A percentile compares a stretch with the other conserved stretches of the same genome.
These are phyloP conservation scores for Microthlaspi erraticum DNA, from an alignment of 345 rosid genomes.

Conservation along the genomic window DNA sequence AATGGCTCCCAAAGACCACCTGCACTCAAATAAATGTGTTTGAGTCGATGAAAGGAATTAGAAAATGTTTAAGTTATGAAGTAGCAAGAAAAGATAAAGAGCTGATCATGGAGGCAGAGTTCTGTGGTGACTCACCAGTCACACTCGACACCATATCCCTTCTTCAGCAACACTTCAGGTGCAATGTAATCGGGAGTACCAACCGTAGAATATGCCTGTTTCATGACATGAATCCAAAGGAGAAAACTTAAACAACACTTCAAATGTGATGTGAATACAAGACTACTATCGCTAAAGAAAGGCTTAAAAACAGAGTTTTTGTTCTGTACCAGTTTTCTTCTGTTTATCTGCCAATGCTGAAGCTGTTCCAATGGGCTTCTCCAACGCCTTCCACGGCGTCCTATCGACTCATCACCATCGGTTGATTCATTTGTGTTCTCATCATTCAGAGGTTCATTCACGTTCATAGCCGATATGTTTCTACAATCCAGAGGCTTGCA, in stretches of 20 bases:
- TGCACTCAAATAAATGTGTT: constrained; percentile 42
- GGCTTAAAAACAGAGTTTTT: constrained; percentile 23
- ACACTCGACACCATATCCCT: constrained; percentile 94
- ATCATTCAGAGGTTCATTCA: constrained; percentile 74
- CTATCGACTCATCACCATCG: constrained; percentile 64
- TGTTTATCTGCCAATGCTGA: constrained; percentile 89
- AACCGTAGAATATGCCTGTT: constrained; percentile 89
- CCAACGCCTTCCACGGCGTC: constrained; percentile 72
- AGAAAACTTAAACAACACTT: not conserved
- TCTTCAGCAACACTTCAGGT: constrained; percentile 90
- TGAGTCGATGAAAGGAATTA: not conserved
- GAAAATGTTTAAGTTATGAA: not conserved
- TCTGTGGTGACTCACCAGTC: constrained; percentile 67
- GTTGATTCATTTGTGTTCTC: constrained; percentile 65
- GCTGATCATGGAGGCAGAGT: not conserved
- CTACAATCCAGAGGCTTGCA: constrained; percentile 96
- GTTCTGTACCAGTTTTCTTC: constrained; percentile 74
- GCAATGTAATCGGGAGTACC: constrained; percentile 99
- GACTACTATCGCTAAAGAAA: not conserved
- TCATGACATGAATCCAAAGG: constrained; percentile 11
- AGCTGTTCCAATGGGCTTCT: constrained; percentile 82
- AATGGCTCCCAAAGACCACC: constrained; percentile 97
- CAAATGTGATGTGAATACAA: not conserved
- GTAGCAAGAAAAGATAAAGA: constrained; percentile 5
- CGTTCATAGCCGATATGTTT: constrained; percentile 68